Percentiles rank a stretch among this genome's conserved stretches.
These are phyloP conservation scores for Leccinum griseonigrum DNA, from an alignment of 1,284 basidiomycete genomes.

Conservation along the genomic window DNA sequence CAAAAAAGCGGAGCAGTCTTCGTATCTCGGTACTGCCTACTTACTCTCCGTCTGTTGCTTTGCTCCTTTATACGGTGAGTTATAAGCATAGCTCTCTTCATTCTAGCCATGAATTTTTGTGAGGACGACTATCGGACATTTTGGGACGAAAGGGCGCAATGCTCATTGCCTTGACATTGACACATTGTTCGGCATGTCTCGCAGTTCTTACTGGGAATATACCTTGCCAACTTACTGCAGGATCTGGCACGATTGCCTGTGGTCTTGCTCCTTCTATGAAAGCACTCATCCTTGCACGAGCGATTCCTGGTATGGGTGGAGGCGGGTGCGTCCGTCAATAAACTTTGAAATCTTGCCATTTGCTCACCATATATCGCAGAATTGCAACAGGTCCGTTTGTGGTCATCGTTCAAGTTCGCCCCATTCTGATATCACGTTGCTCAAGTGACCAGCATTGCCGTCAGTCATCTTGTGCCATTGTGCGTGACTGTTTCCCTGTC, in stretches of 20 bases:
- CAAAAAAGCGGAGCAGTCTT: slow-evolving; percentile 74
- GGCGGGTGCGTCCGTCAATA: slow-evolving; percentile 44
- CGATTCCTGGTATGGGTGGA: neutral
- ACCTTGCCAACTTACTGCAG: neutral
- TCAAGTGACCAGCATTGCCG: slow-evolving; percentile 70
- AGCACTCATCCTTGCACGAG: slow-evolving; percentile 69
- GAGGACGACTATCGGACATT: neutral
- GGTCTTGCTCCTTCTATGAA: neutral
- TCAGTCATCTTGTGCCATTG: slow-evolving; percentile 81
- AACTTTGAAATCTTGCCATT: neutral
- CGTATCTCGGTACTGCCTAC: slow-evolving; percentile 87
- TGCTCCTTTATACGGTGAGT: slow-evolving; percentile 61
- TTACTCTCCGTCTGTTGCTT: slow-evolving; percentile 88
- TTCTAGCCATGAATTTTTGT: neutral
- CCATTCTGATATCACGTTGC: slow-evolving; percentile 17
- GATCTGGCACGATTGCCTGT: neutral
- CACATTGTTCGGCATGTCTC: neutral
- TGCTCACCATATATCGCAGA: neutral
- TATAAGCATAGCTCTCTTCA: neutral
- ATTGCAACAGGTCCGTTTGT: slow-evolving; percentile 69
- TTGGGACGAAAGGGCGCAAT: neutral
- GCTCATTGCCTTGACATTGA: neutral
- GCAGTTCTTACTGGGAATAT: neutral
- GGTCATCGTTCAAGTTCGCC: neutral
- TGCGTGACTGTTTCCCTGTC: slow-evolving; percentile 40